Evolutionary conservation across 768 basidiomycete species (phyloP), one percentile per base, ranked within the genome.

Genomic region (Mycena pura): DNA sequence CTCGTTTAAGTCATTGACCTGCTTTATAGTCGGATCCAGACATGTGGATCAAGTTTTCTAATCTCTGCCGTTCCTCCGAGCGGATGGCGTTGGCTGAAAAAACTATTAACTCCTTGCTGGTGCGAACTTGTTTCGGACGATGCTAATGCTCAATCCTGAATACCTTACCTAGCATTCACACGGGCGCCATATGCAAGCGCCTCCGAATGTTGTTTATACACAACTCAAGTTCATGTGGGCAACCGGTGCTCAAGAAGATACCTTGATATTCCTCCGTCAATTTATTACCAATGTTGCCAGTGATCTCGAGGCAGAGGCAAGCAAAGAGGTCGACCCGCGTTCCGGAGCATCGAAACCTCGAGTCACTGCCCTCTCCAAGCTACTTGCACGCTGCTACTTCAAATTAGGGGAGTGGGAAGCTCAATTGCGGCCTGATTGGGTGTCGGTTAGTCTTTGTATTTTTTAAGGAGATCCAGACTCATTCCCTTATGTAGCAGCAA

Each of bases 11-110:
- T 50, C 47, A 40, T 41, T 51, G 27, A 52, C 28, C 34, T 19
- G 6, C 17, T 39, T 28, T 34, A 6, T 21, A 66, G 64, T 62
- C 97, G 63, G 95, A 98, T 71, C 93, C 92, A 41, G 86, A 92
- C 44, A 98, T 97, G 88, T 99, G 96, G 95, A 97, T 99, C 76
- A 95, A 97, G 76, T 98, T 99, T 70, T 94, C 96, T 3, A 99
- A 99, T 69, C 80, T 99, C 1, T 99, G 97, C 72, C 92, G 97
- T 50, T 96, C 96, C 76, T 92, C 87, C 17, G 95, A 96, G 48
- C 88, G 97, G 6, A 93, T 99, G 86, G 84, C 85, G n/a, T 78
- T 99, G 48, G 96, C 96, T 0, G 95, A 98, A 68, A 99, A 99
- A 78, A 97, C 96, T 0, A 91, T 99, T 69, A 93, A 95, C 64